phyloP scores from a whole-genome alignment of 2,329 filamentous ascomycete genomes.

The Aspergillus ruber region DNA sequence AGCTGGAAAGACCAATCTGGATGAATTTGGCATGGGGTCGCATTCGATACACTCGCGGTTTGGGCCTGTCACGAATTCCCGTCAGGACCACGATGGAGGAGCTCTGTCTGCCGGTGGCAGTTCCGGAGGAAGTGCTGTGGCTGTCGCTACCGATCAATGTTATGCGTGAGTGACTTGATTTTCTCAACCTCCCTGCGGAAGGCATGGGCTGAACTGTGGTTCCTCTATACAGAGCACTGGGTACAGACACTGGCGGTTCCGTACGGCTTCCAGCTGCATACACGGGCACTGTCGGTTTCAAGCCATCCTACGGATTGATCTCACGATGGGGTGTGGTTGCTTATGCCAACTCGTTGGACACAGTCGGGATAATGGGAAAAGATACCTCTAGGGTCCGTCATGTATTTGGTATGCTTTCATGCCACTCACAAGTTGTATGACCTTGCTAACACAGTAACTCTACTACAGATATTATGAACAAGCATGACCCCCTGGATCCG shows the following conservation, averaged over 20 bases:
- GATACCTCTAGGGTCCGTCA: conserved; percentile 47
- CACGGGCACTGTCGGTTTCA: conserved; percentile 75
- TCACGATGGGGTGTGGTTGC: conserved; percentile 81
- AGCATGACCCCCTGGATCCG: conserved; percentile 65
- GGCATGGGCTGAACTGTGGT: conserved; percentile 2
- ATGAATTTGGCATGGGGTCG: conserved; percentile 94
- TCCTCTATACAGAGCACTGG: conserved; percentile 55
- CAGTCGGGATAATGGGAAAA: conserved; percentile 68
- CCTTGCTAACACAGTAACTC: conserved; percentile 23
- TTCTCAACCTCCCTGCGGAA: background rate
- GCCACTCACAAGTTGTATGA: background rate
- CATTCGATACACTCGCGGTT: conserved; percentile 64
- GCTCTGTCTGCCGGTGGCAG: conserved; percentile 72
- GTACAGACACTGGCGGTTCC: conserved; percentile 89
- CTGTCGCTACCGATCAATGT: conserved; percentile 61
- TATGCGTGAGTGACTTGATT: conserved; percentile 43
- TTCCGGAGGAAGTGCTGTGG: conserved; percentile 87
- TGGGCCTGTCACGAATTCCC: conserved; percentile 56
- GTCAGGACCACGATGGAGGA: conserved; percentile 30
- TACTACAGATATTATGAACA: conserved; percentile 44
- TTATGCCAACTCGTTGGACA: conserved; percentile 89
- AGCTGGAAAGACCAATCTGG: conserved; percentile 81
- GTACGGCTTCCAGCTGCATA: conserved; percentile 84
- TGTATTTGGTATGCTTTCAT: conserved; percentile 44
- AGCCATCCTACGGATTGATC: conserved; percentile 83